A percentile compares a stretch with the other conserved stretches of the same genome.
Evolutionary conservation across 164 flowering plant genomes (phyloP).

Genomic region (Annona cherimola): DNA sequence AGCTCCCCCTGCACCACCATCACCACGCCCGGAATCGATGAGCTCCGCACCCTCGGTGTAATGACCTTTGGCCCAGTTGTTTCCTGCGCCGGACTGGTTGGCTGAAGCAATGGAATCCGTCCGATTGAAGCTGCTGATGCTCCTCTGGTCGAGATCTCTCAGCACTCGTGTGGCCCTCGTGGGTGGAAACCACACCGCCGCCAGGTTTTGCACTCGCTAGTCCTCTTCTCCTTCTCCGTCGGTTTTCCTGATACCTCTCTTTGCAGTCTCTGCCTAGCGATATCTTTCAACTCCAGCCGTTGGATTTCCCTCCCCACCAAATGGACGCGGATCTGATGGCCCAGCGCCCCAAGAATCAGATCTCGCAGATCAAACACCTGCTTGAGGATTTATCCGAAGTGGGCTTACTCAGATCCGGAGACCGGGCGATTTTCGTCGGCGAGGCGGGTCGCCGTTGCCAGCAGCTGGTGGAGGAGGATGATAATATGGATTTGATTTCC

Average conservation of each 20-base stretch:
- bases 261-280: conserved; percentile 8
- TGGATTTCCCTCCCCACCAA: no score
- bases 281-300: conserved; percentile 43
- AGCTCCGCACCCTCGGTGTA: no score
- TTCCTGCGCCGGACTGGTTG: no score
- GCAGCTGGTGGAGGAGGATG: conserved; percentile 13
- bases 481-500: conserved; percentile 23
- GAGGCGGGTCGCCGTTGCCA: neutral
- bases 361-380: no score
- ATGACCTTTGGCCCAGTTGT: no score
- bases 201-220: conserved; percentile 90
- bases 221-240: neutral
- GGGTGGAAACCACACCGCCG: conserved; percentile 97
- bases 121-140: conserved; percentile 48
- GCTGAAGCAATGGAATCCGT: conserved; percentile 56
- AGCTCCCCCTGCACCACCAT: no score
- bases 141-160: conserved; percentile 39
- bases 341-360: no score
- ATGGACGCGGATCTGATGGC: no score
- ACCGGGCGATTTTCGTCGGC: conserved; percentile 34
- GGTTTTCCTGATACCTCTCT: neutral
- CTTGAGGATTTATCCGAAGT: no score
- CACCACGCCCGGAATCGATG: no score
- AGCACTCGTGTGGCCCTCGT: conserved; percentile 62
- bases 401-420: conserved; percentile 37